Conservation (phyloP, 2,329 filamentous ascomycete species). For the Arthrobotrys sphaeroides region DNA sequence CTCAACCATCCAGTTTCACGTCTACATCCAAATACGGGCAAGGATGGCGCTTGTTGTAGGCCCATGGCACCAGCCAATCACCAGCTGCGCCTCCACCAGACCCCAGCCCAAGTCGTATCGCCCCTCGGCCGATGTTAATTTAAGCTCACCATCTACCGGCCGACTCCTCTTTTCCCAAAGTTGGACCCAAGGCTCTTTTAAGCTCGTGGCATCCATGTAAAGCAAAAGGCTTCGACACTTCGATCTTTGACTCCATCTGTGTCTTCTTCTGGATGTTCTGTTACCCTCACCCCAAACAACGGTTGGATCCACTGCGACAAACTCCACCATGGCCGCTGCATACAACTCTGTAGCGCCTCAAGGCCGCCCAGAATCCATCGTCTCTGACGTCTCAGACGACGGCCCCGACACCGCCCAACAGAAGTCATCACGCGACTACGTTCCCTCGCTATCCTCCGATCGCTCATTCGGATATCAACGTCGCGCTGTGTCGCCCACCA, state of each 20-base stretch:
- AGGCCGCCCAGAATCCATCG: conserved; percentile 41
- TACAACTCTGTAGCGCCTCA: conserved; percentile 30
- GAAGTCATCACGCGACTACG: conserved; percentile 30
- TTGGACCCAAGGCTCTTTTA: not conserved
- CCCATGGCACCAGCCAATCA: conserved; percentile 23
- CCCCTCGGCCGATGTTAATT: conserved; percentile 13
- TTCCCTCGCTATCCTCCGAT: conserved; percentile 48
- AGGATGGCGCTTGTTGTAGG: conserved; percentile 24
- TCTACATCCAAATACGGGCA: not conserved
- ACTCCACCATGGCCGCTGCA: conserved; percentile 33
- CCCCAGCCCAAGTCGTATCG: conserved; percentile 27
- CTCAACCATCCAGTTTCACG: not conserved
- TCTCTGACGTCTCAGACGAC: conserved; percentile 50
- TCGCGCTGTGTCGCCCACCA: conserved; percentile 27
- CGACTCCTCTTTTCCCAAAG: conserved; percentile 33
- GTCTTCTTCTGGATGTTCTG: not conserved
- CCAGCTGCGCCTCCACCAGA: conserved; percentile 10
- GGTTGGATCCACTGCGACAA: conserved; percentile 5
- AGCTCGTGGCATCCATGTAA: conserved; percentile 18
- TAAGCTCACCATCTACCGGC: conserved; percentile 23
- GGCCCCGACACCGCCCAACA: conserved; percentile 25
- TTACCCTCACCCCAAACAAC: not conserved
- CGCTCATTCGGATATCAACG: conserved; percentile 33
- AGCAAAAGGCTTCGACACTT: not conserved
- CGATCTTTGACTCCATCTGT: not conserved